Conservation (phyloP, 2,329 filamentous ascomycete species). For the Leptodontidium sp. region DNA sequence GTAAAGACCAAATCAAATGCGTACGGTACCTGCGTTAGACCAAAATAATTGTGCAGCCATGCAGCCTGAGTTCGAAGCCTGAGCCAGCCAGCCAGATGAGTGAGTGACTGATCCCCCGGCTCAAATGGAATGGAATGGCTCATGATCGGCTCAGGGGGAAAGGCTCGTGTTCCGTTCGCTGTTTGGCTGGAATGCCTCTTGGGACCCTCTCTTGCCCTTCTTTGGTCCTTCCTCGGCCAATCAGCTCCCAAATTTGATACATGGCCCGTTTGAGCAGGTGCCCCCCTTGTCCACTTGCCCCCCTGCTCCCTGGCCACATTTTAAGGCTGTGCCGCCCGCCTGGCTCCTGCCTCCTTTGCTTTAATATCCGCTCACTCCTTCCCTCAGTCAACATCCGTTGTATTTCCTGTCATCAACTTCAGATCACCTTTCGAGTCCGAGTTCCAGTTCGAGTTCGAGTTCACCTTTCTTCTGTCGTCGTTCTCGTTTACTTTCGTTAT, state of each 20-base stretch:
- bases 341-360: background rate
- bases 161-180: background rate
- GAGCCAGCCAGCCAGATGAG: too few species aligned
- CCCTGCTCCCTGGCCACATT: background rate
- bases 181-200: conserved; percentile 4
- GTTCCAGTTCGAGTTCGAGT: background rate
- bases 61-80: too few species aligned
- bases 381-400: background rate
- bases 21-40: conserved; percentile 2
- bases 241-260: background rate
- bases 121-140: background rate
- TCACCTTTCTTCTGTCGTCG: conserved; percentile 4
- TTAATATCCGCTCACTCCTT: conserved; percentile 7
- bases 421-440: background rate
- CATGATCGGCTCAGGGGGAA: background rate
- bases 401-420: conserved; percentile 2
- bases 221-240: background rate
- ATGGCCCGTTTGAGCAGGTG: conserved; percentile 14
- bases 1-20: background rate
- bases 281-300: background rate
- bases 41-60: background rate
- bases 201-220: background rate
- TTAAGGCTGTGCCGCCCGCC: conserved; percentile 8
- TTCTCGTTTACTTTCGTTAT: conserved; percentile 8
- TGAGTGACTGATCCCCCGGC: too few species aligned